Base-by-base conservation (phyloP, 2,329 filamentous ascomycete species). In the Apiospora pterosperma region DNA sequence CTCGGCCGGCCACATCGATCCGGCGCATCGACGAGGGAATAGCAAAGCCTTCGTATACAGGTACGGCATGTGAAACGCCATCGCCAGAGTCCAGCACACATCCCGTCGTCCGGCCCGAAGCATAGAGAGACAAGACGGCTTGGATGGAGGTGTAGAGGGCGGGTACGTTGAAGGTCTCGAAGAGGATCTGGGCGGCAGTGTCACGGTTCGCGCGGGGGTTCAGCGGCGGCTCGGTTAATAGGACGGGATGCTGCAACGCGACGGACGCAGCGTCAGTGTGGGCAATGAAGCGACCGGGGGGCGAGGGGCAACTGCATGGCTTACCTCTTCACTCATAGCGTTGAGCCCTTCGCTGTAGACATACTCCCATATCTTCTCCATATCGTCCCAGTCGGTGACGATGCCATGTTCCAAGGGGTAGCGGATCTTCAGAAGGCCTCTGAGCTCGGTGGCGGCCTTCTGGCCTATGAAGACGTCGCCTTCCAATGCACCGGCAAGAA, bases 281-380 rank as follows among this genome's bases (percentile, higher is more conserved):
- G 28, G 23, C 4, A 31, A 14, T 8, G 5, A 36, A 21, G 34
- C 14, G 23, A 39, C 31, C 16, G 8, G 69, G 61, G 69, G 67
- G 19, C 52, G 25, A 36, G 28, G 55, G 41, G 3, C 5, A 21
- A 10, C 11, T 52, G 23, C 25, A 42, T 41, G 41, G 61, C 81
- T 77, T 78, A 94, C 92, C 86, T 99, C 96, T 85, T 99, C 96
- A 79, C 94, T 97, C 76, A 97, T 85, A 61, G 95, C 97, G 83
- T 97, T 98, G 73, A 99, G 79, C 69, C 96, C 96, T 75, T 97
- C 95, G 65, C 92, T 92, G 77, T 98, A 99, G 62, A 99, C 93
- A 75, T 97, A 96, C 74, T 96, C 92, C 96, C 96, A 99, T 80
- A 99, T 99, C 81, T 93, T 90, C 83, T 99, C 96, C 96, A 99